phyloP scores from a whole-genome alignment of 2,329 filamentous ascomycete species.

The Colletotrichum sp. region DNA sequence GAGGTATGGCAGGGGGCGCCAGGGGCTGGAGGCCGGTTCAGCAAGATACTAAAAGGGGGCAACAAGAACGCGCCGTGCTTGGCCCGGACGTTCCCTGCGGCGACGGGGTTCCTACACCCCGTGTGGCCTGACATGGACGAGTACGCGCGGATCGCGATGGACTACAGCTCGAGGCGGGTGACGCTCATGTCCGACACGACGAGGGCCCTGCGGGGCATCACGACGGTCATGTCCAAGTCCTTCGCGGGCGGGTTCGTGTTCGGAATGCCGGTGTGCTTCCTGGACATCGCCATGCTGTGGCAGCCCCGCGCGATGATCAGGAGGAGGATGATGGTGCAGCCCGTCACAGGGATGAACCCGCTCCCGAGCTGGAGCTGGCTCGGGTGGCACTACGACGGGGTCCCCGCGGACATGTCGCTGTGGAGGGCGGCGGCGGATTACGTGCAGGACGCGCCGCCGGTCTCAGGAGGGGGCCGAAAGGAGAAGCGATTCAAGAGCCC shows the following conservation, averaged over 20 bases:
- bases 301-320: conserved; percentile 47
- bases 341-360: conserved; percentile 26
- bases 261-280: conserved; percentile 51
- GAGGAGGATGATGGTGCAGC: conserved; percentile 37
- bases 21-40: conserved; percentile 22
- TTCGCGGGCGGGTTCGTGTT: conserved; percentile 49
- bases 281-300: conserved; percentile 50
- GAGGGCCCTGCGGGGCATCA: conserved; percentile 48
- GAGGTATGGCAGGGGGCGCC: conserved; percentile 40
- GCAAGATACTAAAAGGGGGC: conserved; percentile 23
- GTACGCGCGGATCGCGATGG: conserved; percentile 47
- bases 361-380: conserved; percentile 54
- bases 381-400: conserved; percentile 52
- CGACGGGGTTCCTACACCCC: conserved; percentile 42
- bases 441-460: conserved; percentile 39
- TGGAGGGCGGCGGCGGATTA: conserved; percentile 50
- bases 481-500: conserved; percentile 39
- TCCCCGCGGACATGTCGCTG: conserved; percentile 44
- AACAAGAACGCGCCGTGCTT: conserved; percentile 27
- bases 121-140: conserved; percentile 52
- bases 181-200: conserved; percentile 46
- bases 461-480: conserved; percentile 27
- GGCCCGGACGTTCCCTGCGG: conserved; percentile 34
- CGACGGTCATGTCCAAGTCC: conserved; percentile 43
- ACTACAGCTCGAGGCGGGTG: conserved; percentile 45